These are phyloP conservation scores for Stevia rebaudiana DNA, from an alignment of 140 eudicot genomes.

Conservation along the genomic window DNA sequence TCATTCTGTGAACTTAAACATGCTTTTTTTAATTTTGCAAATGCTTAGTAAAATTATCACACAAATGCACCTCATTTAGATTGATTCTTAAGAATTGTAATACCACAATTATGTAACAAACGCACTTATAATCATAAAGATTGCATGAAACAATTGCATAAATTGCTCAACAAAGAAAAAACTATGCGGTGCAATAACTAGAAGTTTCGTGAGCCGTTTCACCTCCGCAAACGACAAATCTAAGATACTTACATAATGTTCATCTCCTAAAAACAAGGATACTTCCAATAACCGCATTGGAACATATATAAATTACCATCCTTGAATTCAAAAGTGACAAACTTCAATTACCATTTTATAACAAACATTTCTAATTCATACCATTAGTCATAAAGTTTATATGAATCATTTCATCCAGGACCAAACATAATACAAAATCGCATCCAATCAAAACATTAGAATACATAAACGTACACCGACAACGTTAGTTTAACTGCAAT, in stretches of 20 bases:
- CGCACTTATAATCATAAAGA: neutral
- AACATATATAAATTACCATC: neutral
- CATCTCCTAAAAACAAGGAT: neutral
- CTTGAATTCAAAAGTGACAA: neutral
- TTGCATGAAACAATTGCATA: neutral
- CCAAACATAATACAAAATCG: neutral
- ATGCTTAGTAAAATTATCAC: neutral
- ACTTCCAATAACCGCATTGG: neutral
- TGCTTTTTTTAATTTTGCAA: constrained; percentile 1
- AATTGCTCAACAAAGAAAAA: neutral
- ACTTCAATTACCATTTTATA: neutral
- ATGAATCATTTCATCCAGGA: neutral
- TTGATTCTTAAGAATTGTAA: too few species aligned
- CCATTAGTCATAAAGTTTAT: neutral
- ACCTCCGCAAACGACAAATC: neutral
- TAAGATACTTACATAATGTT: neutral
- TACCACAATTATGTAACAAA: neutral
- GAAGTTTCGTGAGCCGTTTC: neutral
- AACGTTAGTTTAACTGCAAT: neutral
- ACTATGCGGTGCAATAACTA: neutral
- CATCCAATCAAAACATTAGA: constrained; percentile 1
- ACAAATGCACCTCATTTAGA: neutral
- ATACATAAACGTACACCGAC: neutral
- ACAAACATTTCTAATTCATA: neutral
- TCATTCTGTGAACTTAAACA: constrained; percentile 1